A percentile compares a stretch with the other conserved stretches of the same genome.
Conservation (phyloP, 1,284 basidiomycete species). For the Melampsora americana region DNA sequence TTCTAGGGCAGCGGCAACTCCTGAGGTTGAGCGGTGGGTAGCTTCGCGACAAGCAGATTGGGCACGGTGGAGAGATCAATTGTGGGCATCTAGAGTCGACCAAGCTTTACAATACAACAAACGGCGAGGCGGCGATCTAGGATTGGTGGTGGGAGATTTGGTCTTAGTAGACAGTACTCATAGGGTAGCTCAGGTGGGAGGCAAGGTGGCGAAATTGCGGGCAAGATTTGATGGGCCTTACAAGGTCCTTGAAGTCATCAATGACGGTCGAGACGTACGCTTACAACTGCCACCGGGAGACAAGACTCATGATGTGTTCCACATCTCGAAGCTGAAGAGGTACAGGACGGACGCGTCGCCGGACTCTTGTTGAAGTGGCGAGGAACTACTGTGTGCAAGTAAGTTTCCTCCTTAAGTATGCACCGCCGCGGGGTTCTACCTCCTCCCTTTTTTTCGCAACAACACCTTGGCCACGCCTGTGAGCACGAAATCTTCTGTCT, state of each 20-base stretch:
- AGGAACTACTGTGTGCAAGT: neutral
- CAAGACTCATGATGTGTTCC: neutral
- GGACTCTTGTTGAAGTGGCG: neutral
- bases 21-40: no score
- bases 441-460: neutral
- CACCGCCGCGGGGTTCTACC: slow-evolving; percentile 9
- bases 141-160: no score
- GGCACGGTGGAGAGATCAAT: neutral
- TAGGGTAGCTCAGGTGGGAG: neutral
- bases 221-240: neutral
- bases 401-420: slow-evolving; percentile 22
- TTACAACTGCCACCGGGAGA: neutral
- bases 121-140: no score
- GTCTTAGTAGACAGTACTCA: neutral
- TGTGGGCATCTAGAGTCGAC: neutral
- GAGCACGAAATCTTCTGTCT: neutral
- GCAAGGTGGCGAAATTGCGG: neutral
- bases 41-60: neutral
- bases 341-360: neutral
- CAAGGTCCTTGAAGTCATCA: neutral
- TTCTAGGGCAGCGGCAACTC: neutral
- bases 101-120: neutral
- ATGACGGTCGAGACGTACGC: neutral
- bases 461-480: slow-evolving; percentile 17
- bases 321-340: neutral